Percentiles rank a stretch among this genome's conserved stretches.
phyloP scores from a whole-genome alignment of 202 grass and related monocot species.

The Carex arenaria region DNA sequence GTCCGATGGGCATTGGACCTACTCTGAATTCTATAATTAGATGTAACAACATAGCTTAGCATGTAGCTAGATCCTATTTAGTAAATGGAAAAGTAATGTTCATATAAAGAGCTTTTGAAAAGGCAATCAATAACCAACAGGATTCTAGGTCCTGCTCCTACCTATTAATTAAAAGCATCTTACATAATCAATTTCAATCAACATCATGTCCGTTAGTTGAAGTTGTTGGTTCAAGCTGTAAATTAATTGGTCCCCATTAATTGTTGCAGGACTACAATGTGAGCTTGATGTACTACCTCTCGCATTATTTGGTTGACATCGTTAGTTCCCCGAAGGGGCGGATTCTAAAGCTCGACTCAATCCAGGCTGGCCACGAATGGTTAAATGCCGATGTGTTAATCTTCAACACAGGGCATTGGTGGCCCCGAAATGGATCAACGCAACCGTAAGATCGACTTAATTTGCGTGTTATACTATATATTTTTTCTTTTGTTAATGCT shows the following conservation, averaged over 20 bases:
- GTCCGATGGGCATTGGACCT: no score
- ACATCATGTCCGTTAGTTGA: slow-evolving; percentile 7
- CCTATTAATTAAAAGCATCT: not conserved
- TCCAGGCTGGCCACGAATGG: slow-evolving; percentile 45
- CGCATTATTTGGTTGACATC: slow-evolving; percentile 90
- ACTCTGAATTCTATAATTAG: no score
- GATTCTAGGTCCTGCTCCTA: not conserved
- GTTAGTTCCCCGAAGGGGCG: slow-evolving; percentile 38
- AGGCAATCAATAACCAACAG: not conserved
- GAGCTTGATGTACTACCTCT: slow-evolving; percentile 62
- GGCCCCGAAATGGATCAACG: slow-evolving; percentile 46
- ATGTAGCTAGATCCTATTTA: not conserved
- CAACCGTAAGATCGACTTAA: slow-evolving; percentile 38
- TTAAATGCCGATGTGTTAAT: slow-evolving; percentile 62
- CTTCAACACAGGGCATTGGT: slow-evolving; percentile 98
- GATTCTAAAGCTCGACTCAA: slow-evolving; percentile 64
- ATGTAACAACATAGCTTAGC: not conserved
- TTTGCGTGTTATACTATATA: no score
- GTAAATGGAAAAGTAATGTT: not conserved
- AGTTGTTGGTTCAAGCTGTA: not conserved
- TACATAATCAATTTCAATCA: slow-evolving; percentile 3
- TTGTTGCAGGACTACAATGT: slow-evolving; percentile 67
- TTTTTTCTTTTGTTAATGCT: not conserved
- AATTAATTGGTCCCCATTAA: slow-evolving; percentile 13
- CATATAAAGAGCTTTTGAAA: not conserved